phyloP scores from a whole-genome alignment of 257 asterid genomes.

The Fraxinus excelsior region DNA sequence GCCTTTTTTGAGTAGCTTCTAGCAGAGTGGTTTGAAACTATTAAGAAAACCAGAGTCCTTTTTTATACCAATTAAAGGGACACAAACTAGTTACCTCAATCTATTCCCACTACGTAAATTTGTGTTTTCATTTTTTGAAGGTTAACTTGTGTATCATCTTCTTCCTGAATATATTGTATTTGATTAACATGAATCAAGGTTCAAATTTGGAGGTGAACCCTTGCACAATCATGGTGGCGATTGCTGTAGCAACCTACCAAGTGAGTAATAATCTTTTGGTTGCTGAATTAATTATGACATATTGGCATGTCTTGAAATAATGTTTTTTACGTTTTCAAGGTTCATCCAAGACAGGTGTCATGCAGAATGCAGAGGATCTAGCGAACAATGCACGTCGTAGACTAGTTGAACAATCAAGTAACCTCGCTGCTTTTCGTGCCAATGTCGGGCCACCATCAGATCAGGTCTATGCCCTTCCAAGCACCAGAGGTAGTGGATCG shows the following conservation, averaged over 20 bases:
- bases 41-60: constrained; percentile 41
- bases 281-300: constrained; percentile 8
- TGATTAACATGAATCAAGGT: constrained; percentile 29
- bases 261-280: constrained; percentile 36
- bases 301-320: neutral
- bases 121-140: neutral
- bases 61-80: constrained; percentile 38
- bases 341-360: constrained; percentile 36
- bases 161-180: constrained; percentile 22
- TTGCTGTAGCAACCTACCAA: constrained; percentile 34
- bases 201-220: constrained; percentile 40
- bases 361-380: constrained; percentile 29
- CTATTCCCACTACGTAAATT: constrained; percentile 48
- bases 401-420: constrained; percentile 55
- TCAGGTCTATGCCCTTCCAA: constrained; percentile 43
- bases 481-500: constrained; percentile 80
- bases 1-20: constrained; percentile 41
- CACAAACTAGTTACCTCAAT: constrained; percentile 47
- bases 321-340: constrained; percentile 37
- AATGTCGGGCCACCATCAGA: constrained; percentile 22
- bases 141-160: neutral
- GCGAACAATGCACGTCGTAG: constrained; percentile 45
- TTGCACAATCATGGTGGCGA: constrained; percentile 27
- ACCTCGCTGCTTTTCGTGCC: constrained; percentile 59
- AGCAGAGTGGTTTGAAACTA: constrained; percentile 43